phyloP scores from a whole-genome alignment of 2,329 filamentous ascomycete species.

The Blastomyces parvus region DNA sequence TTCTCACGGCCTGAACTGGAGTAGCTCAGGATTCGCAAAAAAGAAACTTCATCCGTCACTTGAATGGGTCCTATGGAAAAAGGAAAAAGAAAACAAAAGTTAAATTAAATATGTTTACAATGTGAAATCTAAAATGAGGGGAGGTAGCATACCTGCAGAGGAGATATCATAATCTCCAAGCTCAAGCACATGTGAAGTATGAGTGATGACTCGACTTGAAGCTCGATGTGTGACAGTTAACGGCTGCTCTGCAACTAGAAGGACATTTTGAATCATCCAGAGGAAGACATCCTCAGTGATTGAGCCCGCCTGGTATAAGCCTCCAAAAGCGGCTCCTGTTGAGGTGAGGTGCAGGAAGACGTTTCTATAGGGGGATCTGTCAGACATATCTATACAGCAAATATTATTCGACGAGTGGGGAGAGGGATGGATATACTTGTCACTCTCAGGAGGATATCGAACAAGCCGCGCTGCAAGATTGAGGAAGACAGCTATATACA shows the following conservation, averaged over 20 bases:
- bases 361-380: background rate
- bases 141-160: background rate
- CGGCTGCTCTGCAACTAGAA: slow-evolving; percentile 10
- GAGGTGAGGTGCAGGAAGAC: background rate
- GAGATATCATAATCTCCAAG: background rate
- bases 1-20: slow-evolving; percentile 10
- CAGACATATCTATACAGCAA: background rate
- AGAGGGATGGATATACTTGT: too few relatives aligned
- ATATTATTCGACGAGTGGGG: too few relatives aligned
- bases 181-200: background rate
- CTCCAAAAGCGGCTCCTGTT: background rate
- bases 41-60: slow-evolving; percentile 11
- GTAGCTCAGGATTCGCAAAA: slow-evolving; percentile 9
- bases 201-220: background rate
- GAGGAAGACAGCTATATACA: too few relatives aligned
- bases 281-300: slow-evolving; percentile 11
- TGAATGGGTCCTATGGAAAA: slow-evolving; percentile 1
- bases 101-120: background rate
- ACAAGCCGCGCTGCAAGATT: too few relatives aligned
- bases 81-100: background rate
- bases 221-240: background rate
- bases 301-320: slow-evolving; percentile 9
- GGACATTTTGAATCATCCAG: slow-evolving; percentile 10
- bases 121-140: background rate
- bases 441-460: too few relatives aligned